These are phyloP conservation scores for Polygonum aviculare DNA, from an alignment of 148 eudicot species.

Conservation along the genomic window DNA sequence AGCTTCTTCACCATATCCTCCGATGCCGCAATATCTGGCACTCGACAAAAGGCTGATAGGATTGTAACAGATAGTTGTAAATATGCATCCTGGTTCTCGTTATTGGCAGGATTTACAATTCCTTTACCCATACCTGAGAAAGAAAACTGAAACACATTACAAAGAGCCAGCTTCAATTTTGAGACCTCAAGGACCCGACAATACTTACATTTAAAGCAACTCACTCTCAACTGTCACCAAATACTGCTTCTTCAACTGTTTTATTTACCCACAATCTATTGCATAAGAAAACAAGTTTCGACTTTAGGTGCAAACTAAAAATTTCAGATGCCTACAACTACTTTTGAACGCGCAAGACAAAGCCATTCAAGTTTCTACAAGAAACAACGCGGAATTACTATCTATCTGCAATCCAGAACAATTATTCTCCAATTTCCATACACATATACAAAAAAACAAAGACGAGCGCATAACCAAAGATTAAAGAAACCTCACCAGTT, in stretches of 20 bases:
- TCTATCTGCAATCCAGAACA: background rate
- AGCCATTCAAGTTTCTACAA: background rate
- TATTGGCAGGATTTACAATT: slow-evolving; percentile 17
- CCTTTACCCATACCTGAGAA: slow-evolving; percentile 56
- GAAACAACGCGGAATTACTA: background rate
- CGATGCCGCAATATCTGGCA: slow-evolving; percentile 62
- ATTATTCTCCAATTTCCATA: background rate
- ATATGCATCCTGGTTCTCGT: slow-evolving; percentile 56
- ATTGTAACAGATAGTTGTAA: slow-evolving; percentile 49
- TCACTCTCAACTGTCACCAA: background rate
- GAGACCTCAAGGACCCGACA: background rate
- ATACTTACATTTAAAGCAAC: background rate
- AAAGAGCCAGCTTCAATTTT: background rate
- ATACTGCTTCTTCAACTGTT: background rate
- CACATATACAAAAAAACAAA: background rate
- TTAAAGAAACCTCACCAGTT: slow-evolving; percentile 34
- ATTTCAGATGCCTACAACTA: background rate
- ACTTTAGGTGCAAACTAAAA: background rate
- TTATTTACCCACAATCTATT: background rate
- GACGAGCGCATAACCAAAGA: background rate
- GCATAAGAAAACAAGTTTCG: background rate
- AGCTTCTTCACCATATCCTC: slow-evolving; percentile 53
- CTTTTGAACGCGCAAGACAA: background rate
- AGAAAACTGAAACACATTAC: slow-evolving; percentile 1
- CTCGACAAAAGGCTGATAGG: slow-evolving; percentile 65